Evolutionary conservation across 306 rosid species (phyloP).

Genomic region (Cucurbita pepo): DNA sequence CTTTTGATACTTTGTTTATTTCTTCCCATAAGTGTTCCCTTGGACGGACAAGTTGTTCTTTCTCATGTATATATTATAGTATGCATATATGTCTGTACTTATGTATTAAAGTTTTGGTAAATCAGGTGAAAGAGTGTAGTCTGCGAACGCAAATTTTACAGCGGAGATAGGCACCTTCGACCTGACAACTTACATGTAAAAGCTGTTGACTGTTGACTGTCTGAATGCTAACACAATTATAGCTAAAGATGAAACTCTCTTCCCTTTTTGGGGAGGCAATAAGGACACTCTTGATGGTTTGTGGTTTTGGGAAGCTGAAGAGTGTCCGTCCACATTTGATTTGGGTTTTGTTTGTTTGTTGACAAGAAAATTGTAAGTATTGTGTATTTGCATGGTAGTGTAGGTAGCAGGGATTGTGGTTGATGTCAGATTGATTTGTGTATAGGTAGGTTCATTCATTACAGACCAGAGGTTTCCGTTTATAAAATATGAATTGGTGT

Average conservation of each 20-base stretch:
- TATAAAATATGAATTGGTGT: conserved; percentile 20
- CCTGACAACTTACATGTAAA: conserved; percentile 30
- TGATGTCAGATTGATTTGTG: conserved; percentile 27
- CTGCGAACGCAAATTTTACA: conserved; percentile 58
- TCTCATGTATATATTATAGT: neutral
- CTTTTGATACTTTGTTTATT: neutral
- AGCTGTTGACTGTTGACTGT: conserved; percentile 9
- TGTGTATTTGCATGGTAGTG: conserved; percentile 2
- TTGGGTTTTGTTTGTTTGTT: conserved; percentile 17
- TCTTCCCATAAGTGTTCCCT: neutral
- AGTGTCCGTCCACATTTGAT: conserved; percentile 15
- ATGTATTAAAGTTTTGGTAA: neutral
- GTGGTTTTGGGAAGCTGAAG: conserved; percentile 11
- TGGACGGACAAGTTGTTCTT: neutral
- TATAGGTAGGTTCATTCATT: conserved; percentile 17
- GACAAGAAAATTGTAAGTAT: conserved; percentile 9
- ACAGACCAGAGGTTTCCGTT: conserved; percentile 5
- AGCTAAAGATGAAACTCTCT: conserved; percentile 9
- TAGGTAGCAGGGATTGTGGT: conserved; percentile 19
- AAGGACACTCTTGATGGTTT: conserved; percentile 1
- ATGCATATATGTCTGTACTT: neutral
- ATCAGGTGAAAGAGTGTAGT: conserved; percentile 73
- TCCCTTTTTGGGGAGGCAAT: neutral
- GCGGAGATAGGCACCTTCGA: conserved; percentile 26
- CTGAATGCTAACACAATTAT: conserved; percentile 10